These are phyloP conservation scores for Aspergillus neotritici DNA, from an alignment of 2,329 filamentous ascomycete species.

Conservation along the genomic window DNA sequence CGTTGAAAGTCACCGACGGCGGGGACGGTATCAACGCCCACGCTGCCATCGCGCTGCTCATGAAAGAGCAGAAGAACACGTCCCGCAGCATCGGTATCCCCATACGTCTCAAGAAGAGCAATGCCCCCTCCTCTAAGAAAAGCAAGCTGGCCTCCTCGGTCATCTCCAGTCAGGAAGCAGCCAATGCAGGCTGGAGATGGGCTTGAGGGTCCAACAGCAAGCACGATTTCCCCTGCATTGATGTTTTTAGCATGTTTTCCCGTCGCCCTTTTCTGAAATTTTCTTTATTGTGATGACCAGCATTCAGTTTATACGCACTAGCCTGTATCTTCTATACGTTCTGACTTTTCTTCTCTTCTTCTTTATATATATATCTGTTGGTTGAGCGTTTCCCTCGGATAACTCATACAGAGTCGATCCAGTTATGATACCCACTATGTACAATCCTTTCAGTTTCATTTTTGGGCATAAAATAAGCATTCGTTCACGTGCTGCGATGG, in stretches of 20 bases:
- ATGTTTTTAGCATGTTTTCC: background rate
- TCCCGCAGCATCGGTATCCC: slow-evolving; percentile 15
- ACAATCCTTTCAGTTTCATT: slow-evolving; percentile 1
- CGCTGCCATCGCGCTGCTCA: slow-evolving; percentile 52
- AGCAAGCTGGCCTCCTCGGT: slow-evolving; percentile 20
- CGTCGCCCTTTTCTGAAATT: background rate
- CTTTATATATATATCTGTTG: background rate
- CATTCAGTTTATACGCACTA: background rate
- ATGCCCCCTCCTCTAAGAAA: slow-evolving; percentile 1
- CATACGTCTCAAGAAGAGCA: slow-evolving; percentile 12
- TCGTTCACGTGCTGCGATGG: background rate
- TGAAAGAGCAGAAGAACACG: slow-evolving; percentile 35
- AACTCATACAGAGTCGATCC: background rate
- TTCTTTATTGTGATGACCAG: background rate
- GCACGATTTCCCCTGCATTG: background rate
- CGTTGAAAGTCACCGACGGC: slow-evolving; percentile 54
- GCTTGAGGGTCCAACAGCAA: slow-evolving; percentile 20
- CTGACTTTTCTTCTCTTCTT: slow-evolving; percentile 6
- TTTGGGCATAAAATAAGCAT: background rate
- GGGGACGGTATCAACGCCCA: slow-evolving; percentile 55
- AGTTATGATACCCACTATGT: slow-evolving; percentile 5
- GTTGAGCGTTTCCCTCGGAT: background rate
- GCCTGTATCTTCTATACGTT: background rate
- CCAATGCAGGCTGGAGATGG: slow-evolving; percentile 35
- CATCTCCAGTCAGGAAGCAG: slow-evolving; percentile 21